phyloP scores from a whole-genome alignment of 306 rosid species.

The Cyamopsis tetragonoloba region DNA sequence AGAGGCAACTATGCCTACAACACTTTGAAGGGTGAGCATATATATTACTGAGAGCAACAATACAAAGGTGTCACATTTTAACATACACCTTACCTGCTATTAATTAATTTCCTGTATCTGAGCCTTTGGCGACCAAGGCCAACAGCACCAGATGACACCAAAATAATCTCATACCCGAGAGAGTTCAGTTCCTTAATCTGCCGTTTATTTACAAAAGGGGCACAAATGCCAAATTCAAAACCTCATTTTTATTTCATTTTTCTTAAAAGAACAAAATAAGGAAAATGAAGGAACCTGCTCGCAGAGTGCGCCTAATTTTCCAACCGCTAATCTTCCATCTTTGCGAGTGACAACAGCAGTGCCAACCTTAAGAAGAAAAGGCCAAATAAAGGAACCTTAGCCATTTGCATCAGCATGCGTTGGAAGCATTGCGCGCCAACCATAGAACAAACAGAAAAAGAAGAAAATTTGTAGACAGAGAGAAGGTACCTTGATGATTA shows the following conservation, averaged over 20 bases:
- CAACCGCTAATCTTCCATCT: conserved; percentile 44
- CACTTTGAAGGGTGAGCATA: not conserved
- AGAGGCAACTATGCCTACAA: too few relatives aligned
- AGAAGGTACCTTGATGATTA: conserved; percentile 34
- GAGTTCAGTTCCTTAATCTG: conserved; percentile 82
- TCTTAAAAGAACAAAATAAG: not conserved
- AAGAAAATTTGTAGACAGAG: not conserved
- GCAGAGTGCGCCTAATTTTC: conserved; percentile 76
- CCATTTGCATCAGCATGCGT: conserved; percentile 18
- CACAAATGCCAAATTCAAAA: conserved; percentile 17
- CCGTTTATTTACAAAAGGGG: conserved; percentile 33
- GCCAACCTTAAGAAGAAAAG: conserved; percentile 39
- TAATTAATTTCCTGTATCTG: conserved; percentile 64
- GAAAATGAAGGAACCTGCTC: conserved; percentile 60
- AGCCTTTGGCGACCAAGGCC: conserved; percentile 99
- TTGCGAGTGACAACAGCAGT: conserved; percentile 46
- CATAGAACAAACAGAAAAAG: not conserved
- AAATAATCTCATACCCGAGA: conserved; percentile 76
- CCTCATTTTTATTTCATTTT: conserved; percentile 9
- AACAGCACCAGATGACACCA: conserved; percentile 98
- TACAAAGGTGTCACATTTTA: not conserved
- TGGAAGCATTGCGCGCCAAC: not conserved
- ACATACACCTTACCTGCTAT: conserved; percentile 69
- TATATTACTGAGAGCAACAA: not conserved
- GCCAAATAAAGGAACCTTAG: conserved; percentile 3